phyloP scores from a whole-genome alignment of 2,329 filamentous ascomycete species.

The Alternaria rosae region DNA sequence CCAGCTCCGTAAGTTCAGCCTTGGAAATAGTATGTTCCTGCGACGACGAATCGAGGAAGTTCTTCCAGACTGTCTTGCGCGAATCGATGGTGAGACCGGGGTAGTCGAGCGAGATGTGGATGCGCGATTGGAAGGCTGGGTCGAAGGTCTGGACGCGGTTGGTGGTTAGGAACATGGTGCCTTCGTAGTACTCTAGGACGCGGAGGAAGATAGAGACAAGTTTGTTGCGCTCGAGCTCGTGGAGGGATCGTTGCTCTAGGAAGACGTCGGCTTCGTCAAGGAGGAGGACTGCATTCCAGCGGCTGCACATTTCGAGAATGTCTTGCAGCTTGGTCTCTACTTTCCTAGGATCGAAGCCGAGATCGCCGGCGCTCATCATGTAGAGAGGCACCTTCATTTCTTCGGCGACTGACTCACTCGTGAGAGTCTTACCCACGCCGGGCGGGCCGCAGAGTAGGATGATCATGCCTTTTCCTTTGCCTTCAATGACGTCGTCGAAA shows the following conservation, averaged over 20 bases:
- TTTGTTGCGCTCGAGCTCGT: conserved; percentile 47
- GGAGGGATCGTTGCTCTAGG: conserved; percentile 58
- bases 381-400: conserved; percentile 57
- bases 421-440: conserved; percentile 38
- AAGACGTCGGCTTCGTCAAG: conserved; percentile 74
- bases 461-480: conserved; percentile 45
- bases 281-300: conserved; percentile 65
- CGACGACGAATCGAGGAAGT: conserved; percentile 44
- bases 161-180: conserved; percentile 47
- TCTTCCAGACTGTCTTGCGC: conserved; percentile 49
- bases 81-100: conserved; percentile 31
- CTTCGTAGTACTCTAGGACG: conserved; percentile 45
- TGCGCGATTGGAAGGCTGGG: conserved; percentile 41
- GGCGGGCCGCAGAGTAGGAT: conserved; percentile 37
- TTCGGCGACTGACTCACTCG: conserved; percentile 30
- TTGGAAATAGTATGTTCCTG: conserved; percentile 25
- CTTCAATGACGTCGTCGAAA: conserved; percentile 57
- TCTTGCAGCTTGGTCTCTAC: conserved; percentile 79
- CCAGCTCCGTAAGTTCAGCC: conserved; percentile 40
- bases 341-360: conserved; percentile 61
- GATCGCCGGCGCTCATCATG: conserved; percentile 79
- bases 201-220: conserved; percentile 50
- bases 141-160: conserved; percentile 46
- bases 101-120: conserved; percentile 43
- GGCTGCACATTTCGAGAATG: conserved; percentile 81